These are phyloP conservation scores for Castanospermum australe DNA, from an alignment of 306 rosid genomes.

Conservation along the genomic window DNA sequence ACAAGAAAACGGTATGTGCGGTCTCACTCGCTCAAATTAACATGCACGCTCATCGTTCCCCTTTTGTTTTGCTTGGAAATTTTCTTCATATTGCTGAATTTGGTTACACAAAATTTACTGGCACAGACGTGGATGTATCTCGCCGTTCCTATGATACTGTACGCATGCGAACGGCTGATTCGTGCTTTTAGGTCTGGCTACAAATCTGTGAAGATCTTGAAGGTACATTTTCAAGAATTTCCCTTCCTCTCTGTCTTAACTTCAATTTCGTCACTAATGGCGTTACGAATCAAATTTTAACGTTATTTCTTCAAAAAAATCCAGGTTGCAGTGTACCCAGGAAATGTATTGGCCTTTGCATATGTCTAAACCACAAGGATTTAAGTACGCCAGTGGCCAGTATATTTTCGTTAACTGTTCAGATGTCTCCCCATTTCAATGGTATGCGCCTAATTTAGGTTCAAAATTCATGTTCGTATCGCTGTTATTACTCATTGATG, in stretches of 20 bases:
- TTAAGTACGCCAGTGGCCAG: constrained; percentile 82
- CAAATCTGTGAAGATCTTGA: constrained; percentile 57
- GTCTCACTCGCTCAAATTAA: neutral
- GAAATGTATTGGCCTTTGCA: constrained; percentile 81
- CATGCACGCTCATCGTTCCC: no score
- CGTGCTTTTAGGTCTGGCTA: constrained; percentile 72
- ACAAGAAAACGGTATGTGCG: constrained; percentile 72
- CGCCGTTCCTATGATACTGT: constrained; percentile 67
- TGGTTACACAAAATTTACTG: neutral
- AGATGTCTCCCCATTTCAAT: constrained; percentile 77
- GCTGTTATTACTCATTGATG: neutral
- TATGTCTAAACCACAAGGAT: constrained; percentile 80
- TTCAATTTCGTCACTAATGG: neutral
- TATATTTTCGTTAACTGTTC: constrained; percentile 74
- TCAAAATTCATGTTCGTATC: neutral
- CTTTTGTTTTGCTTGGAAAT: neutral
- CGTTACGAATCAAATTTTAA: neutral
- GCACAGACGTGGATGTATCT: constrained; percentile 87
- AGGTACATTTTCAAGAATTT: constrained; percentile 37
- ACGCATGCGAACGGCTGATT: constrained; percentile 71
- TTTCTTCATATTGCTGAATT: neutral
- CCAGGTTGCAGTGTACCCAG: constrained; percentile 89
- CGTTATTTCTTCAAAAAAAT: neutral
- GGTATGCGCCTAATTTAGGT: constrained; percentile 45
- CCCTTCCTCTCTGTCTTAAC: neutral